Percentiles rank a stretch among this genome's conserved stretches.
phyloP scores from a whole-genome alignment of 352 stramenopile genomes.

The Globisporangium sylvaticum region DNA sequence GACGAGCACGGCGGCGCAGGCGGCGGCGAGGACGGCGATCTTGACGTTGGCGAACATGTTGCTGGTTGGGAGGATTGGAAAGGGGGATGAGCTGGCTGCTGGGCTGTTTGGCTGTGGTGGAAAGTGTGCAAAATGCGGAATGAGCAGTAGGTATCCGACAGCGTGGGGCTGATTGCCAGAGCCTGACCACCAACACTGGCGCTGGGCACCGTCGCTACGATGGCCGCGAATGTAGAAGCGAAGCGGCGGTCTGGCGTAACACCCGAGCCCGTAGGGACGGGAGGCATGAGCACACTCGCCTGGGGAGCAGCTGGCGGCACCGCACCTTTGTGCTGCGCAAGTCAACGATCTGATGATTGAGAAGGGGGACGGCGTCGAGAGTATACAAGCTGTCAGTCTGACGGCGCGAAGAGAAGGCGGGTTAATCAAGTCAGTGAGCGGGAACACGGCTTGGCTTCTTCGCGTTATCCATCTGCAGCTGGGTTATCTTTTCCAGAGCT shows the following conservation, averaged over 20 bases:
- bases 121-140: slow-evolving; percentile 9
- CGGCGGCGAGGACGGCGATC: slow-evolving; percentile 6
- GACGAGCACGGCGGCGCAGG: slow-evolving; percentile 3
- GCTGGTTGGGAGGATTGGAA: neutral
- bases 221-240: neutral
- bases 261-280: neutral
- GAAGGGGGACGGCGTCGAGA: neutral
- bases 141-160: slow-evolving; percentile 2
- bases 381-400: slow-evolving; percentile 6
- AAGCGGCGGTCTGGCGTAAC: neutral
- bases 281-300: neutral
- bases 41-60: slow-evolving; percentile 13
- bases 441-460: slow-evolving; percentile 5
- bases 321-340: slow-evolving; percentile 6
- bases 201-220: neutral
- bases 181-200: neutral
- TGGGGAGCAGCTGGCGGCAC: slow-evolving; percentile 12
- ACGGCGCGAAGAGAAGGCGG: neutral
- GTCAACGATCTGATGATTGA: neutral
- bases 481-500: neutral
- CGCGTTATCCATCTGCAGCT: slow-evolving; percentile 3
- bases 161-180: neutral
- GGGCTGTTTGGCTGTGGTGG: neutral
- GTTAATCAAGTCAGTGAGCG: slow-evolving; percentile 11
- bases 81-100: neutral